Evolutionary conservation across 306 rosid species (phyloP).

Genomic region (Vicia villosa): DNA sequence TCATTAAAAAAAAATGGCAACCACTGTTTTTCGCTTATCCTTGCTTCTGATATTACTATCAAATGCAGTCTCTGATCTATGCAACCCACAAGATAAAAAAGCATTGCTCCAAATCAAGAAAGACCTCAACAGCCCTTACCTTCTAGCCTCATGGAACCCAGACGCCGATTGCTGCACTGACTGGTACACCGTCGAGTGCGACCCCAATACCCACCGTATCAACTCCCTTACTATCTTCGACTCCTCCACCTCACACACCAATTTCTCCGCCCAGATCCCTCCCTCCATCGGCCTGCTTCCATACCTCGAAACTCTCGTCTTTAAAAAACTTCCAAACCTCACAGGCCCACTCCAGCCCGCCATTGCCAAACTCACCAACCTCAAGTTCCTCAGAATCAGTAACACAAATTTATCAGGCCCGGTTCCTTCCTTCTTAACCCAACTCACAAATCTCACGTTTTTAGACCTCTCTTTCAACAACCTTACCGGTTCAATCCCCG

Average conservation of each 20-base stretch:
- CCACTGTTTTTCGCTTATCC: background rate
- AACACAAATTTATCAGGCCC: slow-evolving; percentile 64
- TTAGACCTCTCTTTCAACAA: slow-evolving; percentile 55
- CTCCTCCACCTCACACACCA: slow-evolving; percentile 4
- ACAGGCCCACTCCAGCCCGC: slow-evolving; percentile 33
- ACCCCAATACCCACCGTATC: slow-evolving; percentile 58
- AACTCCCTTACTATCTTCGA: slow-evolving; percentile 47
- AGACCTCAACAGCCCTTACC: slow-evolving; percentile 64
- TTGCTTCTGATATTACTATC: slow-evolving; percentile 20
- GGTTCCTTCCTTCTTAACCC: slow-evolving; percentile 51
- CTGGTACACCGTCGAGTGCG: slow-evolving; percentile 60
- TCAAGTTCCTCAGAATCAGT: slow-evolving; percentile 48
- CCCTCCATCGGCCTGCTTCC: slow-evolving; percentile 57
- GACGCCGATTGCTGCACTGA: slow-evolving; percentile 55
- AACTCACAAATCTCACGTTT: slow-evolving; percentile 43
- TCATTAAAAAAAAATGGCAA: background rate
- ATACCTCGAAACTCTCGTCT: slow-evolving; percentile 44
- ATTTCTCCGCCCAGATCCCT: slow-evolving; percentile 60
- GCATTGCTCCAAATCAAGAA: slow-evolving; percentile 59
- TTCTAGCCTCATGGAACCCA: slow-evolving; percentile 62
- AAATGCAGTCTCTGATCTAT: slow-evolving; percentile 41
- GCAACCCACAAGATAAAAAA: slow-evolving; percentile 67
- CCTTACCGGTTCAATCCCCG: slow-evolving; percentile 58
- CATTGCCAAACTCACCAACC: too few relatives aligned
- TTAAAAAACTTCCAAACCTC: slow-evolving; percentile 63